Base-by-base conservation (phyloP, 2,329 filamentous ascomycete species). In the Coleophoma crateriformis region DNA sequence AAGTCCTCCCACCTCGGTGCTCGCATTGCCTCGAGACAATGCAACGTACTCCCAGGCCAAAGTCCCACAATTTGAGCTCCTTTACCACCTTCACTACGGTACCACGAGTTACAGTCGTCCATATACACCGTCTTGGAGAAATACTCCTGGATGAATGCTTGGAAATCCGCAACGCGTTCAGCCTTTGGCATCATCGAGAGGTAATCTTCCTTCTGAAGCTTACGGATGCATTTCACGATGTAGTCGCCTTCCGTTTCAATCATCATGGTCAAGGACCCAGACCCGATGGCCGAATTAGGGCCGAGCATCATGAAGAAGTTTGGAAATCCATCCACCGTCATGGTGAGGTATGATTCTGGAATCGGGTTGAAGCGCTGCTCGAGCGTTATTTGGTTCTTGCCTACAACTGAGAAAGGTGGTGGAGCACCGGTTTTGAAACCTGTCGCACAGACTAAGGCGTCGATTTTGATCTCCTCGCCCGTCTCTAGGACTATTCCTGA, bases 1-100 rank as follows among this genome's bases (percentile, higher is more conserved):
- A 69, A 81, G 48, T 81, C 78, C 58, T 81, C 77, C 75, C 77
- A 80, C 7, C 77, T 62, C 2, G 76, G 76, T 15, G 76, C 68
- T n/a, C 71, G 64, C 51, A 79, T 71, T 7, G 61, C 58, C 55
- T 74, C 71, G 19, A 80, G 65, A 72, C 78, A 55, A 45, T 63
- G 60, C 45, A 60, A 38, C 3, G 55, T 55, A 43, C 54, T 59
- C 13, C 60, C 60, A 4, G 71, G 71, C 71, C 70, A 74, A 3
- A 74, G 59, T 0, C 68, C 71, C 1, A 66, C 69, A 15, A 68
- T 55, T 68, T 65, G 62, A 47, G 68, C 57, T 5, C 68, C 70
- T 12, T 57, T 61, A 19, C 68, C 71, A 17, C 67, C 67, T 11
- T 70, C 53, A 35, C 34, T 53, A n/a, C 49, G 46, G 33, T 62